Base-by-base conservation (phyloP, 192 early-diverging fungal genomes). In the Gonapodya prolifera region DNA sequence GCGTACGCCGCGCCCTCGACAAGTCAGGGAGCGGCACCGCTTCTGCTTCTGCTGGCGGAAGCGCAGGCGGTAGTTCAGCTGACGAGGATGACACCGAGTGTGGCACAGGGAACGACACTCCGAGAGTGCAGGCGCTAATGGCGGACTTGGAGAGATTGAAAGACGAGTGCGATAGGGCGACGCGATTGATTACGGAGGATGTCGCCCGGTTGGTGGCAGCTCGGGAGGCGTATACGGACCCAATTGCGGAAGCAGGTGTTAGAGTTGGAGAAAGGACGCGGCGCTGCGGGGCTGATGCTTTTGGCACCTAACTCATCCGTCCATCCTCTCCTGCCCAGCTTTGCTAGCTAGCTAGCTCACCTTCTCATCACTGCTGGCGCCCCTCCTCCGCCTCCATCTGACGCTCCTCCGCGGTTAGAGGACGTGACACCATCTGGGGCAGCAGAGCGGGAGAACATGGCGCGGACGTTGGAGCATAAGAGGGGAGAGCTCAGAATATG, bases 1-100 rank as follows among this genome's bases (percentile, higher is more conserved):
- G 87, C 78, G 89, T 94, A 30, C 84, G 91, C 28, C 95, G 95
- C 81, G 81, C 94, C 80, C 89, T 94, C 45, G 92, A 94, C 35
- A 93, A 92, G 77, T n/a, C n/a, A n/a, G n/a, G n/a, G n/a, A n/a
- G n/a, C n/a, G n/a, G n/a, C n/a, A n/a, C n/a, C n/a, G 91, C 91
- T 2, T 84, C 84, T 1, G 89, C 92, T 78, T 95, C 96, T 76
- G 81, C 92, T 0, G 80, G 79, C 0, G 82, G 83, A 69, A 23
- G 23, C 8, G 45, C 45, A 23, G n/a, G n/a, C n/a, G n/a, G n/a
- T n/a, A n/a, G n/a, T n/a, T 8, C 8, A 16, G 8, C 23, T 8
- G 45, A 61, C 45, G 8, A 23, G 8, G 45, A 61, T 61, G 45
- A 61, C 23, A 23, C 8, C 8, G 8, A 61, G 23, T 8, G 8